These are phyloP conservation scores for Trichoderma harzianum DNA, from an alignment of 2,329 filamentous ascomycete species.

Conservation along the genomic window DNA sequence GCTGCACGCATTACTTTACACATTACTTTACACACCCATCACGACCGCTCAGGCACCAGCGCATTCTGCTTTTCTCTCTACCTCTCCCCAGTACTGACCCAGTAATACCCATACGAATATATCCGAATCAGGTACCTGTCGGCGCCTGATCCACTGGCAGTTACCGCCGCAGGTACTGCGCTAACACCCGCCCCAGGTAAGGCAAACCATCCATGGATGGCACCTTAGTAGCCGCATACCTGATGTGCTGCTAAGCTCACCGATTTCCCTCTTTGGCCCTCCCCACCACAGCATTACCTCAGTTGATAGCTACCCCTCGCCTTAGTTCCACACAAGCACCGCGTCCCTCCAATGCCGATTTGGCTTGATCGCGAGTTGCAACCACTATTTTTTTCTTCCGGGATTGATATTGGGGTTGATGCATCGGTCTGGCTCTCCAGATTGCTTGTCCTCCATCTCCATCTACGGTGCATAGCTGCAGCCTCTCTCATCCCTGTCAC, in stretches of 20 bases:
- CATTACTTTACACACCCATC: neutral
- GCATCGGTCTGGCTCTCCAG: neutral
- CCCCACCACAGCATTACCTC: constrained; percentile 13
- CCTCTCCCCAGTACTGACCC: no score
- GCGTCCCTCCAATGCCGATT: constrained; percentile 32
- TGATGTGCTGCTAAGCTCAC: neutral
- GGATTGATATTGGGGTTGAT: neutral
- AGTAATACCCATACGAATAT: neutral
- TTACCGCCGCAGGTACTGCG: constrained; percentile 14
- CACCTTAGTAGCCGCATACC: neutral
- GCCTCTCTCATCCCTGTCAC: neutral
- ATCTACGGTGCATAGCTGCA: constrained; percentile 5
- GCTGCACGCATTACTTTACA: neutral
- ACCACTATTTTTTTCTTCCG: neutral
- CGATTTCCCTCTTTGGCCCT: neutral
- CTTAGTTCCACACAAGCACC: constrained; percentile 38
- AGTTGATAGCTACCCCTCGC: constrained; percentile 21
- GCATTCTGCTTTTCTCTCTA: neutral
- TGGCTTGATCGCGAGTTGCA: constrained; percentile 14
- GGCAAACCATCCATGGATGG: neutral
- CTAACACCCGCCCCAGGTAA: constrained; percentile 14
- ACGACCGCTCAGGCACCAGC: neutral
- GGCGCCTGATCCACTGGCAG: neutral
- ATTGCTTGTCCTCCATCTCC: neutral
- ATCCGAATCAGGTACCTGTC: neutral